Conservation (phyloP, 176 grass and related monocot species). For the Musa troglodytarum region DNA sequence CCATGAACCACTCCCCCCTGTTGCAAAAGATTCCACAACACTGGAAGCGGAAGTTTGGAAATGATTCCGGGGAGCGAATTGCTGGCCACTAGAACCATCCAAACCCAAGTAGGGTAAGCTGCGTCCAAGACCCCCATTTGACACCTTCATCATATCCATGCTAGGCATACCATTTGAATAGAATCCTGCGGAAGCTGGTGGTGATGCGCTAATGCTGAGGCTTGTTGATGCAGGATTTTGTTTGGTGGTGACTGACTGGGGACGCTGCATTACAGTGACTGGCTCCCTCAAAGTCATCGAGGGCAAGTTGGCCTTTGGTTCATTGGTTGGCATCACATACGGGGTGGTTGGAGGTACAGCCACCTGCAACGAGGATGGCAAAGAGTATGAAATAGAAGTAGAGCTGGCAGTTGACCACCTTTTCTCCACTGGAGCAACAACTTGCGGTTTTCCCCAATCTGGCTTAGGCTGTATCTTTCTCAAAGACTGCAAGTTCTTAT, state of each 20-base stretch:
- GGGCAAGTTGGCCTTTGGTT: constrained; percentile 45
- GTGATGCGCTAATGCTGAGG: constrained; percentile 42
- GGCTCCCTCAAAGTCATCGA: constrained; percentile 58
- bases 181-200: constrained; percentile 51
- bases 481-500: constrained; percentile 56
- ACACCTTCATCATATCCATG: constrained; percentile 41
- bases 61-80: constrained; percentile 46
- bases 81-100: constrained; percentile 34
- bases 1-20: constrained; percentile 54
- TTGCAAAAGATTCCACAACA: constrained; percentile 56
- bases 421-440: constrained; percentile 47
- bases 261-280: constrained; percentile 85
- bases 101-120: constrained; percentile 49
- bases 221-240: constrained; percentile 73
- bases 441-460: constrained; percentile 49
- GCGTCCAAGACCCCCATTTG: constrained; percentile 43
- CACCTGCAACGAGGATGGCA: constrained; percentile 52
- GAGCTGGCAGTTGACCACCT: constrained; percentile 48
- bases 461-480: constrained; percentile 40
- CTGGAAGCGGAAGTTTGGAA: constrained; percentile 47
- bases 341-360: constrained; percentile 52
- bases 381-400: constrained; percentile 43
- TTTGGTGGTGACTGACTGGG: constrained; percentile 49
- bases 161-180: constrained; percentile 58
- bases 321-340: constrained; percentile 35